phyloP scores from a whole-genome alignment of 176 grass and related monocot species.

The Aegilops speltoides region DNA sequence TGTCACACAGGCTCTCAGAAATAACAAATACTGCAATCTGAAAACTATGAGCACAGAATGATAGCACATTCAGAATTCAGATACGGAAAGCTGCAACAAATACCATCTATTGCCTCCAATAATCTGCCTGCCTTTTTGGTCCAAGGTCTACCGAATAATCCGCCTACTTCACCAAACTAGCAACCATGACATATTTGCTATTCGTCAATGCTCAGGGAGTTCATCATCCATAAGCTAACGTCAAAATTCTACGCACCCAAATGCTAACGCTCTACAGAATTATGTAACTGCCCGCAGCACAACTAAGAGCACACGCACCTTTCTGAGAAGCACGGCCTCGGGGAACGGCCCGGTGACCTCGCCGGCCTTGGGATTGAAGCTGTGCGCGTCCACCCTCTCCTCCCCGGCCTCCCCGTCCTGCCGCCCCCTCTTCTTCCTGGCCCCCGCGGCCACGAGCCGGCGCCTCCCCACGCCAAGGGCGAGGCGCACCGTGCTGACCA shows the following conservation, averaged over 20 bases:
- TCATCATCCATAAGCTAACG: not conserved
- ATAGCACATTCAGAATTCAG: not conserved
- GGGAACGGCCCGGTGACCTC: conserved; percentile 68
- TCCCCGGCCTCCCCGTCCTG: conserved; percentile 30
- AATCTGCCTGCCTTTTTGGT: not conserved
- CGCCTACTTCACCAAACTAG: not conserved
- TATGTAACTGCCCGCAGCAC: not conserved
- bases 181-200: not conserved
- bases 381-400: conserved; percentile 46
- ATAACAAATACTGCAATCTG: not conserved
- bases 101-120: not conserved
- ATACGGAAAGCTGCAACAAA: not conserved
- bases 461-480: not conserved
- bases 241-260: not conserved
- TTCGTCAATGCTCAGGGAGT: not conserved
- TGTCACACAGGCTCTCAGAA: not conserved
- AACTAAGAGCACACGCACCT: conserved; percentile 39
- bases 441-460: conserved; percentile 22
- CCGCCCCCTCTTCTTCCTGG: conserved; percentile 46
- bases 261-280: not conserved
- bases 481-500: not conserved
- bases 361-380: conserved; percentile 46
- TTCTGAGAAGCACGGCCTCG: conserved; percentile 79
- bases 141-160: not conserved
- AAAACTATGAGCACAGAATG: not conserved